Base-by-base conservation (phyloP, 345 rosid species). In the Pistacia integerrima region DNA sequence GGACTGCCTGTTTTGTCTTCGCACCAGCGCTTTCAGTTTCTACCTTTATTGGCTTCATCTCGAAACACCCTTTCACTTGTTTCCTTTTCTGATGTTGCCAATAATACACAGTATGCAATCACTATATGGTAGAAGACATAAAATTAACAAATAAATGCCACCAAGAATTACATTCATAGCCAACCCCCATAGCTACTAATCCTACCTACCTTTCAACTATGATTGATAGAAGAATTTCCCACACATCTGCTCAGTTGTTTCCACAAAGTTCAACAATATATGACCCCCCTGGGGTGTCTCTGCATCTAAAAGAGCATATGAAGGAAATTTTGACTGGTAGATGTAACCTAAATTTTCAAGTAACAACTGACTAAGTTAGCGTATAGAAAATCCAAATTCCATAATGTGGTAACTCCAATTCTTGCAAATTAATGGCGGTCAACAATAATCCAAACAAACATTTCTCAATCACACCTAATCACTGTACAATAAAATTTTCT, bases 131-230 rank as follows among this genome's bases (percentile, higher is more conserved):
- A 17, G 33, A 22, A 51, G 49, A 69, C 11, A 67, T 6, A 14
- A 67, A 8, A 69, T 38, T 41, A 41, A 41, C 46, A 0, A 41
- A 78, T 58, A 35, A 48, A 65, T 52, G 33, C 17, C 58, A 73
- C 10, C 44, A 38, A 52, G 48, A 22, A 66, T 67, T 13, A 73
- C 33, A 64, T 61, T 64, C 58, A 64, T n/a, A 14, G 36, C 73
- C 67, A 67, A 63, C 76, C 62, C 51, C 14, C 5, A 4, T 20
- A 84, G 70, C 92, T 72, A 73, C 79, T 70, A 74, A 84, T 86
- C 88, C 87, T 79, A 87, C 88, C 97, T 82, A 89, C 83, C 91
- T 76, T 85, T 91, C 91, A 84, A 76, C 49, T 11, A 4, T 28
- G 58, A 70, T 73, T n/a, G 79, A 68, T 66, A 66, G 81, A 59